Conservation (phyloP, 2,329 filamentous ascomycete species). For the Huntiella abstrusa region DNA sequence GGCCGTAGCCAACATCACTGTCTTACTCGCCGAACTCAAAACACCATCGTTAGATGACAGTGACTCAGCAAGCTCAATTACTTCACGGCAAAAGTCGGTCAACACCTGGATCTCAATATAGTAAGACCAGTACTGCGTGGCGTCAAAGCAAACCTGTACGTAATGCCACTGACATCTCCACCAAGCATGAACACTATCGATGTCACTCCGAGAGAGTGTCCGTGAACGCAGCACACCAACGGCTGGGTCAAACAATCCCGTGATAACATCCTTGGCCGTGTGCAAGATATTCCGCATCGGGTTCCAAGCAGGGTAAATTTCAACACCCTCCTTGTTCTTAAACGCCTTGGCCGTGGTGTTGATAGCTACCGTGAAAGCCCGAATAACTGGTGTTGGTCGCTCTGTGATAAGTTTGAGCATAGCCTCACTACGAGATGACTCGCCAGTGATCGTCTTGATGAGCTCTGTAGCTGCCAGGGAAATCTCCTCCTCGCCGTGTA, state of each 20-base stretch:
- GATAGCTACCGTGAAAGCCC: slow-evolving; percentile 25
- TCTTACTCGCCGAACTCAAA: slow-evolving; percentile 48
- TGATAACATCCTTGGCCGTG: slow-evolving; percentile 37
- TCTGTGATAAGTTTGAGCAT: slow-evolving; percentile 27
- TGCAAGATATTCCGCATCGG: slow-evolving; percentile 38
- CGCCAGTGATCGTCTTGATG: slow-evolving; percentile 61
- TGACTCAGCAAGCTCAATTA: slow-evolving; percentile 80
- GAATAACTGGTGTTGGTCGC: slow-evolving; percentile 19
- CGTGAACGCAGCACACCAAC: slow-evolving; percentile 36
- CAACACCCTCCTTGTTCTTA: slow-evolving; percentile 7
- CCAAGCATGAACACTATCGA: slow-evolving; percentile 49
- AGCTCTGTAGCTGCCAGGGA: slow-evolving; percentile 66
- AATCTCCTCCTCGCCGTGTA: slow-evolving; percentile 62
- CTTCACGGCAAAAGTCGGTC: slow-evolving; percentile 84
- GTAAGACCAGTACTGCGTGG: slow-evolving; percentile 69
- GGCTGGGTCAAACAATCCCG: slow-evolving; percentile 35
- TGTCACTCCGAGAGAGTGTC: slow-evolving; percentile 40
- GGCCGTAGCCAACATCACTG: slow-evolving; percentile 14
- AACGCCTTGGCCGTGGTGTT: slow-evolving; percentile 14
- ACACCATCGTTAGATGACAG: slow-evolving; percentile 73
- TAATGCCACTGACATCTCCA: slow-evolving; percentile 76
- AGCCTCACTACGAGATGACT: slow-evolving; percentile 34
- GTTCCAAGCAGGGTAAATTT: slow-evolving; percentile 26
- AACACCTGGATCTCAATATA: slow-evolving; percentile 57
- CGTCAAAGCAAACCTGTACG: slow-evolving; percentile 61